Evolutionary conservation across 768 basidiomycete genomes (phyloP), one percentile per base, ranked within the genome.

Genomic region (Phylloporus sp.): DNA sequence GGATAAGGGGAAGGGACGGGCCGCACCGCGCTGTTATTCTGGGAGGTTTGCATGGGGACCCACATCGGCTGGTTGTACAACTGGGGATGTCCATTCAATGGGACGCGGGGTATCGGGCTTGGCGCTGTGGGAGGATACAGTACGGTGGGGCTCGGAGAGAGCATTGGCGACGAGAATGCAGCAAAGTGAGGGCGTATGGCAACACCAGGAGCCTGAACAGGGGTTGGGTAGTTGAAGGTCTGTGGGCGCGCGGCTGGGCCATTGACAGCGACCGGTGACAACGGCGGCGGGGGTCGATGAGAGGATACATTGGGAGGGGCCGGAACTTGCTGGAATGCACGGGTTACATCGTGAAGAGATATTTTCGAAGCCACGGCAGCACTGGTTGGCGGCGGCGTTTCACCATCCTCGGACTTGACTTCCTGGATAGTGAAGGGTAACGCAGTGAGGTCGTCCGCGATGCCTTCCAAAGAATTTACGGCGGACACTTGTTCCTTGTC

Each of bases 241-340:
- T 52, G 57, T 46, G 57, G 64, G 20, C 65, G 67, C 9, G 54
- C 56, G 22, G 54, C 59, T 37, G 55, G 53, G 15, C 61, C 61
- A 37, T 63, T 72, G 1, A 68, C 69, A 5, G 71, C 65, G 15
- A 80, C 69, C 18, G 80, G 75, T 18, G 82, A 78, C 42, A 79
- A 67, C 3, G 79, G 67, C 3, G 79, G 67, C 22, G 61, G 53
- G 26, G 75, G 67, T 50, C 80, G 74, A 51, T 73, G 75, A 29
- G 72, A 59, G 11, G 74, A 60, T 36, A 74, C 65, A 38, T 62
- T 76, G 13, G 76, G 74, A 3, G 86, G 73, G 6, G 79, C 69
- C 4, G 89, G 89, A 22, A 91, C 90, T 65, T 84, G 84, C 60
- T 92, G 90, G 69, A 92, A 92, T 18, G 89, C 87, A 48, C 86